Evolutionary conservation across 148 eudicot genomes (phyloP).

Genomic region (Vaccinium vitisidaea): DNA sequence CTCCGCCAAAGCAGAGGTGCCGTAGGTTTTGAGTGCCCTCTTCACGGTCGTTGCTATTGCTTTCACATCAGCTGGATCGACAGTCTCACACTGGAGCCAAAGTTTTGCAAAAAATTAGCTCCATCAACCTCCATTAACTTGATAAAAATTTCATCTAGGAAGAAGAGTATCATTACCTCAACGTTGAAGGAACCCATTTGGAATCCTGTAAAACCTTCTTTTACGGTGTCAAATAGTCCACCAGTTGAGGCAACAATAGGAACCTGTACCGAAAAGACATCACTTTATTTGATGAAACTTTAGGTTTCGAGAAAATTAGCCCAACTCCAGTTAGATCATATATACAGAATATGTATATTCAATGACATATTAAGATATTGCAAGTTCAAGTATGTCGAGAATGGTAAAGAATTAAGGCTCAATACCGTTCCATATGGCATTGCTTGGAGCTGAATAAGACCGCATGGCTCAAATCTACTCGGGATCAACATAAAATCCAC

Average conservation of each 20-base stretch:
- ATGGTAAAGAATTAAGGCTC: not conserved
- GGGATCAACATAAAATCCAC: conserved; percentile 87
- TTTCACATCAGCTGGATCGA: conserved; percentile 74
- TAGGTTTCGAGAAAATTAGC: not conserved
- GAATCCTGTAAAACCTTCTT: conserved; percentile 91
- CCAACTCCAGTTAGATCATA: not conserved
- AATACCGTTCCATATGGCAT: conserved; percentile 93
- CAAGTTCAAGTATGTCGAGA: not conserved
- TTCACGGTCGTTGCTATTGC: conserved; percentile 62
- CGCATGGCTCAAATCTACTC: conserved; percentile 96
- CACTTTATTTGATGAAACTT: not conserved
- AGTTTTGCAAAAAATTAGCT: not conserved
- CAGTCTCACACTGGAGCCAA: conserved; percentile 56
- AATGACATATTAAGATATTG: not conserved
- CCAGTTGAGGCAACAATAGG: conserved; percentile 95
- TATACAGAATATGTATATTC: not conserved
- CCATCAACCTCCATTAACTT: not conserved
- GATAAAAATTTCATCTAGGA: not conserved
- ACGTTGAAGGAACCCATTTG: conserved; percentile 90
- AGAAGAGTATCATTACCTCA: conserved; percentile 43
- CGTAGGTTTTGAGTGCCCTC: conserved; percentile 61
- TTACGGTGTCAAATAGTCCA: conserved; percentile 87
- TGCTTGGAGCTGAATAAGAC: conserved; percentile 93
- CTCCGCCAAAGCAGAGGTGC: conserved; percentile 59
- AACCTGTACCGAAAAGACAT: conserved; percentile 39